phyloP scores from a whole-genome alignment of 805 yeast genomes.

The Kurtzmaniella cleridarum region DNA sequence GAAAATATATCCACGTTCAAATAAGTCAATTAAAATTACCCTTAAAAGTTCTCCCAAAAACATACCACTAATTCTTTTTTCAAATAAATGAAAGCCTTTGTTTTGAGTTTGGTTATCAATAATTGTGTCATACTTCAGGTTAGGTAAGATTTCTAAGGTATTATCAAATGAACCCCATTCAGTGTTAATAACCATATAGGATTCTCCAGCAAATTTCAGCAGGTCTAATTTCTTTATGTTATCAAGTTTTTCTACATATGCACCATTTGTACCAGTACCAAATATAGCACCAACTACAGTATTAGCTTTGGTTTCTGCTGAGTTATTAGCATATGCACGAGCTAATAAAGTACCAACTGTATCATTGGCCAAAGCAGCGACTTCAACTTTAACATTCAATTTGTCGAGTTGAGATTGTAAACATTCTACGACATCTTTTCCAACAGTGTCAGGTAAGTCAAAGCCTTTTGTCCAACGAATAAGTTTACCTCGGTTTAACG shows the following conservation, averaged over 20 bases:
- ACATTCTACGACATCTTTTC: slow-evolving; percentile 70
- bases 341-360: slow-evolving; percentile 92
- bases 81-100: slow-evolving; percentile 85
- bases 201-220: slow-evolving; percentile 34
- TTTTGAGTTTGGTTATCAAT: slow-evolving; percentile 75
- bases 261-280: slow-evolving; percentile 98
- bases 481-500: slow-evolving; percentile 71
- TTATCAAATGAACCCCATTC: slow-evolving; percentile 99
- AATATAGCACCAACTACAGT: slow-evolving; percentile 87
- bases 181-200: slow-evolving; percentile 82
- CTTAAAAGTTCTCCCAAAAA: slow-evolving; percentile 87
- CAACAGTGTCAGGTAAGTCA: slow-evolving; percentile 78
- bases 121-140: slow-evolving; percentile 66
- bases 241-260: slow-evolving; percentile 74
- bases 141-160: slow-evolving; percentile 66
- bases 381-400: slow-evolving; percentile 56
- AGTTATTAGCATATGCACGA: slow-evolving; percentile 71
- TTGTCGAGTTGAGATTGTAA: slow-evolving; percentile 66
- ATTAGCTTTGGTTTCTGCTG: slow-evolving; percentile 58
- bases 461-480: slow-evolving; percentile 97
- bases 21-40: slow-evolving; percentile 64
- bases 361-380: slow-evolving; percentile 90
- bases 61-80: slow-evolving; percentile 89
- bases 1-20: slow-evolving; percentile 53
- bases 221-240: slow-evolving; percentile 68